Evolutionary conservation across 495 filamentous ascomycete species (phyloP).

Genomic region (Aspergillus leporis): DNA sequence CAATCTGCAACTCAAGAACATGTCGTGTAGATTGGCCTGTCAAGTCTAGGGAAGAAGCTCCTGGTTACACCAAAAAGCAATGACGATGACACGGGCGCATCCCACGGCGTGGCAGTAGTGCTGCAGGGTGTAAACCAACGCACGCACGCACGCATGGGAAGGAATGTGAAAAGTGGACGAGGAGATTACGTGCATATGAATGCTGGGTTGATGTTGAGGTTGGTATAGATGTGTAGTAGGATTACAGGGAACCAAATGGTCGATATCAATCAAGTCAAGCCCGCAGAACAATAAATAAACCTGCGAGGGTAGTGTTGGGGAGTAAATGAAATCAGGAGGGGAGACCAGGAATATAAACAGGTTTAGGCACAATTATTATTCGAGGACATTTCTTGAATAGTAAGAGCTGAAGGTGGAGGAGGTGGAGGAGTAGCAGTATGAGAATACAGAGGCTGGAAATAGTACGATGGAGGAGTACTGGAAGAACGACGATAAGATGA

Average conservation of each 20-base stretch:
- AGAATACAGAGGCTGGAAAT: conserved; percentile 26
- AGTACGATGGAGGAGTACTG: conserved; percentile 23
- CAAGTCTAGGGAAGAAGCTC: conserved; percentile 35
- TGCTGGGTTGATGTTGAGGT: conserved; percentile 16
- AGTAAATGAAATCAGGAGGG: conserved; percentile 12
- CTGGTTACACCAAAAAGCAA: conserved; percentile 45
- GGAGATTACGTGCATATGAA: conserved; percentile 27
- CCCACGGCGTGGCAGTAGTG: conserved; percentile 39
- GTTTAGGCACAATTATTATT: conserved; percentile 30
- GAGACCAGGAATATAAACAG: conserved; percentile 26
- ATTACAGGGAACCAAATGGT: conserved; percentile 19
- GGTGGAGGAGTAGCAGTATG: conserved; percentile 6
- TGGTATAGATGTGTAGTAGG: conserved; percentile 24
- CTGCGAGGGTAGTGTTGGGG: conserved; percentile 17
- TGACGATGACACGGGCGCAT: conserved; percentile 49
- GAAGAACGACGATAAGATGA: conserved; percentile 19
- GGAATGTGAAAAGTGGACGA: conserved; percentile 25
- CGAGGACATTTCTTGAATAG: conserved; percentile 22
- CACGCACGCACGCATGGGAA: conserved; percentile 22
- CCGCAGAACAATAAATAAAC: background rate
- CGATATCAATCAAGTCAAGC: conserved; percentile 27
- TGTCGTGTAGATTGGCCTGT: conserved; percentile 35
- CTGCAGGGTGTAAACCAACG: conserved; percentile 33
- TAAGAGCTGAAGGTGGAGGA: conserved; percentile 2
- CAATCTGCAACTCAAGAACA: conserved; percentile 39